These are phyloP conservation scores for Leptographium radiaticola DNA, from an alignment of 2,329 filamentous ascomycete genomes.

Conservation along the genomic window DNA sequence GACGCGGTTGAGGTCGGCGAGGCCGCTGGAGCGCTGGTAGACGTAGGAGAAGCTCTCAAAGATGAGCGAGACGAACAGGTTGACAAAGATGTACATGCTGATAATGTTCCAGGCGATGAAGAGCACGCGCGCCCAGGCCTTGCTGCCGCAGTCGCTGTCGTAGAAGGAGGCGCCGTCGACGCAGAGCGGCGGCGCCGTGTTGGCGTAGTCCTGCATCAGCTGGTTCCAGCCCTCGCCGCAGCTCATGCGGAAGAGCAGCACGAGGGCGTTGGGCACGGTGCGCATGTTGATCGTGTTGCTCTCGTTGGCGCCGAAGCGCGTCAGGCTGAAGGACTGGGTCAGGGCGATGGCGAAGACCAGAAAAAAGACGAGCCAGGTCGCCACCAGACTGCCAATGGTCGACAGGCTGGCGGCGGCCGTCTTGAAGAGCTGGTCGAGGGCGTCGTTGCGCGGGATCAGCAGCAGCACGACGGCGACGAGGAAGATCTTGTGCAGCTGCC, in stretches of 20 bases:
- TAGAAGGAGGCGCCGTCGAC: slow-evolving; percentile 62
- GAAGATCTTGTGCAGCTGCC: slow-evolving; percentile 85
- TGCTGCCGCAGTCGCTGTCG: slow-evolving; percentile 83
- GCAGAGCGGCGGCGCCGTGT: slow-evolving; percentile 67
- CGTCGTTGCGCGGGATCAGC: slow-evolving; percentile 90
- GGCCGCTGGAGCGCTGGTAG: slow-evolving; percentile 89
- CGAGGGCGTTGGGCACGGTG: slow-evolving; percentile 84
- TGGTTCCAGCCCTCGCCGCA: slow-evolving; percentile 94
- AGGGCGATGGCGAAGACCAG: slow-evolving; percentile 92
- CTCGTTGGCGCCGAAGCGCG: slow-evolving; percentile 65
- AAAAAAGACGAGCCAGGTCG: slow-evolving; percentile 96
- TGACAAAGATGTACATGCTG: slow-evolving; percentile 99
- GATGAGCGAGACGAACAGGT: slow-evolving; percentile 93
- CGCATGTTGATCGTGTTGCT: slow-evolving; percentile 79
- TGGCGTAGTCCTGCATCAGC: slow-evolving; percentile 91
- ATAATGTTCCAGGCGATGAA: slow-evolving; percentile 98
- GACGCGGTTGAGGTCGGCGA: slow-evolving; percentile 79
- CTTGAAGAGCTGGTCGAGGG: slow-evolving; percentile 96
- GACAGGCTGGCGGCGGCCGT: slow-evolving; percentile 89
- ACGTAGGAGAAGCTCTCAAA: slow-evolving; percentile 99
- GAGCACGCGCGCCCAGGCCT: slow-evolving; percentile 71
- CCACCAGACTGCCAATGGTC: slow-evolving; percentile 79
- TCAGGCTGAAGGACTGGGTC: slow-evolving; percentile 91
- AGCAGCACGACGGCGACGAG: slow-evolving; percentile 80
- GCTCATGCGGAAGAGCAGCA: slow-evolving; percentile 85